These are phyloP conservation scores for Epichloe coenophiala DNA, from an alignment of 2,329 filamentous ascomycete genomes.

Conservation along the genomic window DNA sequence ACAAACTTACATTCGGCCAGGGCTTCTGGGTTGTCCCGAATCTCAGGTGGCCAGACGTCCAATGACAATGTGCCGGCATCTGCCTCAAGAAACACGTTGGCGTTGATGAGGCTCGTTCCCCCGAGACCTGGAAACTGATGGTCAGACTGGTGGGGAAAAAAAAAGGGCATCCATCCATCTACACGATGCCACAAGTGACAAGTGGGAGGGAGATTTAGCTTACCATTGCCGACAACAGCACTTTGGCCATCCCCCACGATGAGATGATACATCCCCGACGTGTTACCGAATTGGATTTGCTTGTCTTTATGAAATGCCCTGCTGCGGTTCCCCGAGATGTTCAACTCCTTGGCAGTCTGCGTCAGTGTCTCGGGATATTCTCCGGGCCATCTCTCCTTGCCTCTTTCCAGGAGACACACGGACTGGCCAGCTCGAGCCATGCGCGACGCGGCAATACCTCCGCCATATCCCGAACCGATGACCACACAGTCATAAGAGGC, in stretches of 20 bases:
- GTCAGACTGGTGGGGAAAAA: not conserved
- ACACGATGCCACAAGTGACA: too few relatives aligned
- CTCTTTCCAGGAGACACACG: constrained; percentile 52
- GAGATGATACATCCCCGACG: constrained; percentile 50
- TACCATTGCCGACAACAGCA: constrained; percentile 42
- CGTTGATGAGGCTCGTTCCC: constrained; percentile 55
- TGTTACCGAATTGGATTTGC: constrained; percentile 31
- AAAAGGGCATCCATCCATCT: not conserved
- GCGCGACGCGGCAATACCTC: constrained; percentile 49
- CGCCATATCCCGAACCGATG: constrained; percentile 57
- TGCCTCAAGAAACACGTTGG: constrained; percentile 51
- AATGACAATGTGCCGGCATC: constrained; percentile 39
- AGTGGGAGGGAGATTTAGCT: constrained; percentile 16
- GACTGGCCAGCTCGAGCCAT: constrained; percentile 43
- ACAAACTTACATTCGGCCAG: constrained; percentile 35
- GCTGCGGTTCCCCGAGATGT: constrained; percentile 35
- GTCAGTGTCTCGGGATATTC: constrained; percentile 41
- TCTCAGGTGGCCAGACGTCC: constrained; percentile 45
- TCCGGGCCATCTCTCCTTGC: constrained; percentile 52
- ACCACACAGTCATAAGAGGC: constrained; percentile 50
- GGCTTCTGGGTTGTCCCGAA: constrained; percentile 26
- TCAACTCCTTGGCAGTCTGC: constrained; percentile 37
- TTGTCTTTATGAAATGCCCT: constrained; percentile 26
- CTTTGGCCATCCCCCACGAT: constrained; percentile 51
- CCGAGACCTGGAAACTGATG: constrained; percentile 33